Evolutionary conservation across 208 protist genomes (phyloP), one percentile per base, ranked within the genome.

Genomic region (Trypanosoma congolense): DNA sequence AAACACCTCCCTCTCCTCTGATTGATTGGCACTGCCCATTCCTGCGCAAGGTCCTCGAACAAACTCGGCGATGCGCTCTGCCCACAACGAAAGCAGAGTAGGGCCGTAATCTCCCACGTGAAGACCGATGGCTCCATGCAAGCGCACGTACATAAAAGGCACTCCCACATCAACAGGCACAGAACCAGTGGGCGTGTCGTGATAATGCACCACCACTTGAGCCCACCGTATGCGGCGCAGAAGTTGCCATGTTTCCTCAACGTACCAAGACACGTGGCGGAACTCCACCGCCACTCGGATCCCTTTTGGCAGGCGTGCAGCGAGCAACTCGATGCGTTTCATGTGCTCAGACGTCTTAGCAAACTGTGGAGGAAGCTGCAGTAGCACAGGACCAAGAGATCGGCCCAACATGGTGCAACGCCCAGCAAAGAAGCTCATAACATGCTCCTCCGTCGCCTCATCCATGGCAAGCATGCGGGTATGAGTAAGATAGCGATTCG

Each of bases 231-330:
- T 33, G 8, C 53, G 52, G 36, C 77, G 70, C 19, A 87, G 58
- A 16, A 87, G 65, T 21, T 58, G 55, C 49, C 79, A 76, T 21
- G 62, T 73, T 25, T 83, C 77, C 26, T 71, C 66, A 41, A 58
- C 49, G 51, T 66, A 83, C 80, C 83, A 91, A 12, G 71, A 79
- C 9, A 60, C 55, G 47, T 77, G 65, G 9, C 79, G 73, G 56
- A 91, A 91, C 70, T 87, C 83, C 5, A 91, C 83, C 1, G 83
- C 83, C 29, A 91, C 48, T 49, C 79, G 77, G 28, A 87, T 46
- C 19, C 65, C 53, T 33, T 58, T 65, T 1, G 82, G 72, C 10
- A 90, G 49, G 21, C 56, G 55, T 21, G 49, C 50, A 19, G 75
- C 49, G 28, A 91, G 31, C 4, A 38, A 53, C 1, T 56, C 52